Evolutionary conservation across 768 basidiomycete species (phyloP).

Genomic region (Trichaptum fuscoviolaceum): DNA sequence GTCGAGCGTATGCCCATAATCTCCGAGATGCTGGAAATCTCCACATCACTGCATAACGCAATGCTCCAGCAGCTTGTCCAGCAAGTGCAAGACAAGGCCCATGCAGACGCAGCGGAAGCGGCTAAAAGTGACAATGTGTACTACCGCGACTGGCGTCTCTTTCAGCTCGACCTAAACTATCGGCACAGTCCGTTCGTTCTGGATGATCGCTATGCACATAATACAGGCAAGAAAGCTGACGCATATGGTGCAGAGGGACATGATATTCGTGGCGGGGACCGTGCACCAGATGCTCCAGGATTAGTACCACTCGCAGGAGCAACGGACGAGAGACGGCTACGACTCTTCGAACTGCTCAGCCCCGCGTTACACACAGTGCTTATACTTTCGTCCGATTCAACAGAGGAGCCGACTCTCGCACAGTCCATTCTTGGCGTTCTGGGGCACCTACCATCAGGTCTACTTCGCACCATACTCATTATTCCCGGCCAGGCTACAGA

Average conservation of each 20-base stretch:
- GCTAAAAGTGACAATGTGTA: neutral
- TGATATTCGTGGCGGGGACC: conserved; percentile 36
- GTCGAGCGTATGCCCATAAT: conserved; percentile 42
- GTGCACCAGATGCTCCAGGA: conserved; percentile 40
- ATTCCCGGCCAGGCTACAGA: neutral
- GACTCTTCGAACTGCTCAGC: conserved; percentile 31
- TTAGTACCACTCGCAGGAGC: conserved; percentile 15
- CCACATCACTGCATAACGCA: conserved; percentile 26
- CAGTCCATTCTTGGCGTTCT: neutral
- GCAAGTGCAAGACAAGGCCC: conserved; percentile 6
- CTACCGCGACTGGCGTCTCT: conserved; percentile 20
- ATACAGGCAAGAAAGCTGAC: conserved; percentile 14
- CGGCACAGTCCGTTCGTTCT: conserved; percentile 44
- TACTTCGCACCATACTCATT: neutral
- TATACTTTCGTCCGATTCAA: conserved; percentile 26
- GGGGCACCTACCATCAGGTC: neutral
- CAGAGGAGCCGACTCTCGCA: neutral
- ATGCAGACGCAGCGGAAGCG: neutral
- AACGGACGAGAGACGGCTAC: conserved; percentile 12
- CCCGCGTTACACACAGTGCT: conserved; percentile 36
- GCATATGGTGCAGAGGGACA: conserved; percentile 14
- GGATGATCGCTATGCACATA: conserved; percentile 29
- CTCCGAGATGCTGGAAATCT: conserved; percentile 37
- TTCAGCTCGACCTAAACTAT: conserved; percentile 49
- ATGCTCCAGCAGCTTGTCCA: conserved; percentile 14